phyloP scores from a whole-genome alignment of 257 asterid species.

The Ligustrum vulgare region DNA sequence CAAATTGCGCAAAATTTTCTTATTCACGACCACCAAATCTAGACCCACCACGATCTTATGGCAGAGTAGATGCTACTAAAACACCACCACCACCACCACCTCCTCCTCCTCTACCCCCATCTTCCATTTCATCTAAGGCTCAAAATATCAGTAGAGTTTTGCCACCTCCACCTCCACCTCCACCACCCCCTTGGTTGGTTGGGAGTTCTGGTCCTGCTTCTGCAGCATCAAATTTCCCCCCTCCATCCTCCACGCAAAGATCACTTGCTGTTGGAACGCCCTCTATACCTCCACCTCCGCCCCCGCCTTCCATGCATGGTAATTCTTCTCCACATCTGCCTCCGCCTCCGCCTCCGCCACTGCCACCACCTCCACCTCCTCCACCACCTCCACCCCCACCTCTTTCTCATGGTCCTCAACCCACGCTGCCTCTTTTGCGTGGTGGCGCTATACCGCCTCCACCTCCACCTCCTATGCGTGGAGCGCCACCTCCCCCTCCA shows the following conservation, averaged over 20 bases:
- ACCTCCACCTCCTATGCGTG: conserved; percentile 41
- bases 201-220: conserved; percentile 20
- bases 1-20: neutral
- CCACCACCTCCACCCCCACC: conserved; percentile 3
- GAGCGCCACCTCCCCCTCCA: conserved; percentile 28
- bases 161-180: conserved; percentile 34
- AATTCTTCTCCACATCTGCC: conserved; percentile 25
- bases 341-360: neutral
- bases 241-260: conserved; percentile 8
- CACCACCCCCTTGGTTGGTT: conserved; percentile 40
- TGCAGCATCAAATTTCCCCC: neutral
- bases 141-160: conserved; percentile 31
- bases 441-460: conserved; percentile 2
- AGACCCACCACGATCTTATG: neutral
- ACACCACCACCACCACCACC: neutral
- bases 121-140: conserved; percentile 29
- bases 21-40: neutral
- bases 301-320: conserved; percentile 19
- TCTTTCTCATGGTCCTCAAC: neutral
- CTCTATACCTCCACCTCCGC: conserved; percentile 10
- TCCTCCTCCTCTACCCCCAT: conserved; percentile 20
- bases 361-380: conserved; percentile 19
- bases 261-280: conserved; percentile 18
- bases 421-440: too few relatives aligned
- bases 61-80: neutral